phyloP scores from a whole-genome alignment of 2,329 filamentous ascomycete genomes.

The Coniella vitis region DNA sequence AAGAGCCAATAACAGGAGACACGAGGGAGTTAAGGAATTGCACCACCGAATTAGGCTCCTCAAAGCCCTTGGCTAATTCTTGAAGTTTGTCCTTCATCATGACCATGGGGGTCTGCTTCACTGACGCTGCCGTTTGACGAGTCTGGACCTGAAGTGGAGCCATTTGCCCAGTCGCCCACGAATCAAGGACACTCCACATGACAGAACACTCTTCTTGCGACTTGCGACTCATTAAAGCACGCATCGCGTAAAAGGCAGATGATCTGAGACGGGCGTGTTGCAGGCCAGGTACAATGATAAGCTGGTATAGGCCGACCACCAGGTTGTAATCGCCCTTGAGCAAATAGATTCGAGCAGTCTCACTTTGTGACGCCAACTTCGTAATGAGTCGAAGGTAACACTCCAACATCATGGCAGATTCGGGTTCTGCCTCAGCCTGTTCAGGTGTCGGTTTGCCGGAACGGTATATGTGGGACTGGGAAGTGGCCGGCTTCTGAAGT shows the following conservation, averaged over 20 bases:
- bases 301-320: slow-evolving; percentile 66
- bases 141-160: slow-evolving; percentile 30
- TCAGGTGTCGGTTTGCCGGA: slow-evolving; percentile 55
- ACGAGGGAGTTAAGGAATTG: slow-evolving; percentile 68
- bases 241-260: slow-evolving; percentile 73
- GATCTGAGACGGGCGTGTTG: slow-evolving; percentile 61
- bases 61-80: slow-evolving; percentile 70
- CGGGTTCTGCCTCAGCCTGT: slow-evolving; percentile 74
- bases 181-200: slow-evolving; percentile 77
- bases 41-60: slow-evolving; percentile 80
- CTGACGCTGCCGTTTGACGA: slow-evolving; percentile 11
- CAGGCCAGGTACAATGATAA: slow-evolving; percentile 62
- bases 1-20: slow-evolving; percentile 54
- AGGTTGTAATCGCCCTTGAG: slow-evolving; percentile 57
- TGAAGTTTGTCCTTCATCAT: slow-evolving; percentile 61
- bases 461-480: slow-evolving; percentile 48
- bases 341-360: slow-evolving; percentile 65
- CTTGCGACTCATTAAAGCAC: slow-evolving; percentile 70
- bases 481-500: slow-evolving; percentile 53
- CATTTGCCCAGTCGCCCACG: slow-evolving; percentile 61
- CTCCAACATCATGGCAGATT: slow-evolving; percentile 94
- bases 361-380: slow-evolving; percentile 71
- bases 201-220: slow-evolving; percentile 56
- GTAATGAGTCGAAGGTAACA: slow-evolving; percentile 85
- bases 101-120: slow-evolving; percentile 25